Evolutionary conservation across 2,329 filamentous ascomycete species (phyloP).

Genomic region (Epichloe brachyelytri): DNA sequence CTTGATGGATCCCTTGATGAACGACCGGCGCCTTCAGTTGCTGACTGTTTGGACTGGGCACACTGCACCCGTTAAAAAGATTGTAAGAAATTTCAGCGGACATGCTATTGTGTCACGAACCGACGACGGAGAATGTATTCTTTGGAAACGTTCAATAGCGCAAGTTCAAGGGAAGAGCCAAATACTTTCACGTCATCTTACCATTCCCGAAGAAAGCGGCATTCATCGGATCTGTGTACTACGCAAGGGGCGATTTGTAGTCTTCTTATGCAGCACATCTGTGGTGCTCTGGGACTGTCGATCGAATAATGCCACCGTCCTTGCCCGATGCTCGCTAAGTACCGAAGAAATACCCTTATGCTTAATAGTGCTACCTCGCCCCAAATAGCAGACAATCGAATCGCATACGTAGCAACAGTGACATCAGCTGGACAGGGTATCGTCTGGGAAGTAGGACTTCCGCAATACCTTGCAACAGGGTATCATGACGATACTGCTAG

Average conservation of each 20-base stretch:
- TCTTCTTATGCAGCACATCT: constrained; percentile 61
- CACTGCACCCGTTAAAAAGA: constrained; percentile 66
- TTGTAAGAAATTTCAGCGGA: constrained; percentile 74
- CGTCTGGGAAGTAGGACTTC: constrained; percentile 65
- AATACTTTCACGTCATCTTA: constrained; percentile 50
- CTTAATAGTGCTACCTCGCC: constrained; percentile 58
- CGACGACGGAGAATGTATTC: constrained; percentile 60
- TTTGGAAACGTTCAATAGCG: constrained; percentile 55
- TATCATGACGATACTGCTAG: constrained; percentile 11
- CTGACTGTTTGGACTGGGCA: constrained; percentile 74
- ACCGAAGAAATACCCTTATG: constrained; percentile 63
- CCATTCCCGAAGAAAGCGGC: constrained; percentile 52
- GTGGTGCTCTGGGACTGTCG: constrained; percentile 74
- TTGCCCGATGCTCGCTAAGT: constrained; percentile 39
- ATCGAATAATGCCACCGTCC: constrained; percentile 39
- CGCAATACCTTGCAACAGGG: constrained; percentile 26
- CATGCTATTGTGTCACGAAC: constrained; percentile 72
- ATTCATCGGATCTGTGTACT: constrained; percentile 73
- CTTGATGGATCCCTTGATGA: constrained; percentile 61
- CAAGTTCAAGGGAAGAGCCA: constrained; percentile 25
- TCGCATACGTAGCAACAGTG: constrained; percentile 67
- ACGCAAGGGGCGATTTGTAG: constrained; percentile 62
- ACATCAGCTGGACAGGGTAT: constrained; percentile 66
- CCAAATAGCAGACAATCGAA: constrained; percentile 40
- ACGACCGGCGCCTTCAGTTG: constrained; percentile 45